Percentiles rank a stretch among this genome's conserved stretches.
Conservation (phyloP, 129 eudicot genomes). For the Flaveria ramosissima region DNA sequence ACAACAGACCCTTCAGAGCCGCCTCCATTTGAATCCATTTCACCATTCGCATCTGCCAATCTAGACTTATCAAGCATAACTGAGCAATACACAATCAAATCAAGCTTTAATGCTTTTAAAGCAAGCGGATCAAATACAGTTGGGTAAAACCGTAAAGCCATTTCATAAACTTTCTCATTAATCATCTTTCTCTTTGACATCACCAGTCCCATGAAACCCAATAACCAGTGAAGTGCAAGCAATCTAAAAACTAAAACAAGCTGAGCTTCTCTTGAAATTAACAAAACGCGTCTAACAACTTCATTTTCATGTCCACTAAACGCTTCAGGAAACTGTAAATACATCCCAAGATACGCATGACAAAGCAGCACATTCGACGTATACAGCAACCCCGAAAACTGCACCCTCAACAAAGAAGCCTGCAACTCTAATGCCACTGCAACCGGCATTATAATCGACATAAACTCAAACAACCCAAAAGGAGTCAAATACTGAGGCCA, state of each 20-base stretch:
- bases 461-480: conserved; percentile 70
- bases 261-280: conserved; percentile 68
- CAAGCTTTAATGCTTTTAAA: conserved; percentile 85
- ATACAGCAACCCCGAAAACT: conserved; percentile 72
- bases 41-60: conserved; percentile 41
- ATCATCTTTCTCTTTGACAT: conserved; percentile 45
- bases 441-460: conserved; percentile 66
- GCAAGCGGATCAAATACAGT: conserved; percentile 83
- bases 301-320: conserved; percentile 83
- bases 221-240: conserved; percentile 87
- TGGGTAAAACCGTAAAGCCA: conserved; percentile 70
- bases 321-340: conserved; percentile 57
- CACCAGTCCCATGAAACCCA: conserved; percentile 63
- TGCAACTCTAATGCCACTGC: conserved; percentile 79
- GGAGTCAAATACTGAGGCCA: conserved; percentile 76
- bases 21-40: conserved; percentile 29
- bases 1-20: conserved; percentile 48
- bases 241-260: conserved; percentile 66
- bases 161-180: conserved; percentile 47
- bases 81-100: conserved; percentile 75
- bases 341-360: conserved; percentile 70
- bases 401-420: conserved; percentile 79
- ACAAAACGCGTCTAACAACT: conserved; percentile 53
- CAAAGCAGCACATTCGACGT: conserved; percentile 71
- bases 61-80: conserved; percentile 46